These are phyloP conservation scores for Talaromyces marneffei DNA, from an alignment of 2,329 filamentous ascomycete genomes.

Conservation along the genomic window DNA sequence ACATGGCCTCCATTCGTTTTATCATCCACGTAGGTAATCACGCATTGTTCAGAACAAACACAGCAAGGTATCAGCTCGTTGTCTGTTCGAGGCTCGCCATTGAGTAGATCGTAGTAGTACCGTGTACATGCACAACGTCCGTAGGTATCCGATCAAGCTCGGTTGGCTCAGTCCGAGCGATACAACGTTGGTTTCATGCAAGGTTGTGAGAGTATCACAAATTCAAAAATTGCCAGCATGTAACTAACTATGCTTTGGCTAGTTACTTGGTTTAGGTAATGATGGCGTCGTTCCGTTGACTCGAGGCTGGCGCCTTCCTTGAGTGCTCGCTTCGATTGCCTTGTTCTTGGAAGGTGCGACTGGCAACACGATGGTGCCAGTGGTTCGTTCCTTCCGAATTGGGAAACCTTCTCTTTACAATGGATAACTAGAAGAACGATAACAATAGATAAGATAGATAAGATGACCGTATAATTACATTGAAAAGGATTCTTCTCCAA, in stretches of 20 bases:
- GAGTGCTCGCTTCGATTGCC: background rate
- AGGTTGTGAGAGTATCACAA: background rate
- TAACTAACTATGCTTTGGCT: background rate
- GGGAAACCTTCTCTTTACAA: background rate
- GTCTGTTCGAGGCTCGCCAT: background rate
- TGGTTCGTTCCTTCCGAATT: background rate
- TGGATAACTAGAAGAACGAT: background rate
- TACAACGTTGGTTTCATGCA: background rate
- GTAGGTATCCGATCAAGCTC: background rate
- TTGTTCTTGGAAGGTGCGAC: background rate
- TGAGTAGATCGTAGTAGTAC: background rate
- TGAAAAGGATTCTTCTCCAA: background rate
- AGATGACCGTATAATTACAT: background rate
- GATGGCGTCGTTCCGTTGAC: background rate
- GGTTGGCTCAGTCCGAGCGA: background rate
- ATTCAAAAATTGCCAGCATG: background rate
- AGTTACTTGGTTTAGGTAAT: background rate
- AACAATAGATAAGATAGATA: background rate
- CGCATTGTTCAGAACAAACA: no score
- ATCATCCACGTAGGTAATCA: background rate
- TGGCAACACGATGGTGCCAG: background rate
- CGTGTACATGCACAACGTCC: background rate
- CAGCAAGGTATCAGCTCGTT: no score
- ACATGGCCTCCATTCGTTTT: background rate
- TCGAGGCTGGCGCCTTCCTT: background rate